Percentiles rank a stretch among this genome's conserved stretches.
Conservation (phyloP, 768 basidiomycete species). For the Pisolithus sp. region DNA sequence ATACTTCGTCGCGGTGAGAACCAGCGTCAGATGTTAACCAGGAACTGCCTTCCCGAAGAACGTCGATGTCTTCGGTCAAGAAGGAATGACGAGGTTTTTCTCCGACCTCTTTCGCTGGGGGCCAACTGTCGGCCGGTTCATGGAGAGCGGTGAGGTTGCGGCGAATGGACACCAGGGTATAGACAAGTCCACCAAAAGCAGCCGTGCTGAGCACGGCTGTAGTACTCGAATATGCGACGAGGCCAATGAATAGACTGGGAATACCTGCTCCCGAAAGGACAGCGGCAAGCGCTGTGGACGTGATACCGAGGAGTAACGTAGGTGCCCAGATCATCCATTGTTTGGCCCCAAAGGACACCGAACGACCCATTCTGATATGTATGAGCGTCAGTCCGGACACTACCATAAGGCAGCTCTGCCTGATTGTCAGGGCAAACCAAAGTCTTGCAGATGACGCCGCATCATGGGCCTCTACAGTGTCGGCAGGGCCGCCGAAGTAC, state of each 20-base stretch:
- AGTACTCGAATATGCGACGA: conserved; percentile 50
- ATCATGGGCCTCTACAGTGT: conserved; percentile 39
- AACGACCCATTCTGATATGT: conserved; percentile 63
- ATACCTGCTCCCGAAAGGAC: conserved; percentile 50
- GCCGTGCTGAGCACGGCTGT: conserved; percentile 47
- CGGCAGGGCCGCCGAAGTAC: conserved; percentile 40
- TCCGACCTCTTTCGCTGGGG: conserved; percentile 45
- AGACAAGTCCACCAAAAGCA: conserved; percentile 53
- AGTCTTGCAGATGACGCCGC: conserved; percentile 51
- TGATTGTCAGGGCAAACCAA: conserved; percentile 63
- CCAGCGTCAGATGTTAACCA: conserved; percentile 69
- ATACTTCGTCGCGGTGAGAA: conserved; percentile 43
- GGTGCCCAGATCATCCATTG: conserved; percentile 76
- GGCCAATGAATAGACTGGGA: conserved; percentile 51
- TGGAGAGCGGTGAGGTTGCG: conserved; percentile 54
- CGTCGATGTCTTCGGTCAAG: conserved; percentile 66
- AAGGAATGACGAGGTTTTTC: conserved; percentile 58
- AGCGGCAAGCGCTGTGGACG: conserved; percentile 55
- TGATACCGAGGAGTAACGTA: conserved; percentile 44
- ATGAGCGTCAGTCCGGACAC: conserved; percentile 56
- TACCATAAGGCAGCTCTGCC: conserved; percentile 64
- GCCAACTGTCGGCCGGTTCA: conserved; percentile 53
- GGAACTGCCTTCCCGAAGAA: conserved; percentile 63
- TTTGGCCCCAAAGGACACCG: conserved; percentile 60
- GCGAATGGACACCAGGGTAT: conserved; percentile 59